Conservation (phyloP, 2,329 filamentous ascomycete genomes). For the Talaromyces sp. region DNA sequence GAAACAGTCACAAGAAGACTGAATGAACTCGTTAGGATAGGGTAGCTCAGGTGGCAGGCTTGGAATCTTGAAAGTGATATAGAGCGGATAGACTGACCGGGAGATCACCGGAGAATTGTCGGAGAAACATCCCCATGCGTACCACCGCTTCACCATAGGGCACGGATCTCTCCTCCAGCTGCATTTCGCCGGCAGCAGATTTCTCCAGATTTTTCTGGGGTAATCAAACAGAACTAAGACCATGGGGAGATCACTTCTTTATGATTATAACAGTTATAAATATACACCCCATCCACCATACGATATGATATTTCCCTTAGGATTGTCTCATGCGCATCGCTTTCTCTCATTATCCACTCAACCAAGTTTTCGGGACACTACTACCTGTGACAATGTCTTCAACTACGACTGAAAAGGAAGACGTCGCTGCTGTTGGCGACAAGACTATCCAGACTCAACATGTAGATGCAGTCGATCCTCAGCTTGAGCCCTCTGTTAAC, state of each 20-base stretch:
- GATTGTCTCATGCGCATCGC: background rate
- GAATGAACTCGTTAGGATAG: background rate
- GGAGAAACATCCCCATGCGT: background rate
- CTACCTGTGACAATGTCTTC: background rate
- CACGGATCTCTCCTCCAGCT: too few species aligned
- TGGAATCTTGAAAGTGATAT: too few species aligned
- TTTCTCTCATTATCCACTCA: background rate
- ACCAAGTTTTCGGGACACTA: background rate
- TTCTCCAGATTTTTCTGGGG: background rate
- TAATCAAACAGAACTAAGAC: background rate
- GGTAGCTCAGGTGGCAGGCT: too few species aligned
- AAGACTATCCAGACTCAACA: constrained; percentile 23
- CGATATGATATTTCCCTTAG: background rate
- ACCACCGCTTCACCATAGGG: too few species aligned
- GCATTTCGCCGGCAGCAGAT: background rate
- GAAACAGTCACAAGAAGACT: background rate
- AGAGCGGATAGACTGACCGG: background rate
- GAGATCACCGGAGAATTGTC: background rate
- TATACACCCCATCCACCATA: background rate
- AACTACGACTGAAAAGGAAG: constrained; percentile 1
- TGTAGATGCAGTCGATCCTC: constrained; percentile 16
- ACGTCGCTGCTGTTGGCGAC: background rate
- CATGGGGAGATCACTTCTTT: background rate
- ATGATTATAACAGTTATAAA: background rate
- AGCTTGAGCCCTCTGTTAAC: background rate